Base-by-base conservation (phyloP, 148 eudicot species). In the Persicaria maculosa region DNA sequence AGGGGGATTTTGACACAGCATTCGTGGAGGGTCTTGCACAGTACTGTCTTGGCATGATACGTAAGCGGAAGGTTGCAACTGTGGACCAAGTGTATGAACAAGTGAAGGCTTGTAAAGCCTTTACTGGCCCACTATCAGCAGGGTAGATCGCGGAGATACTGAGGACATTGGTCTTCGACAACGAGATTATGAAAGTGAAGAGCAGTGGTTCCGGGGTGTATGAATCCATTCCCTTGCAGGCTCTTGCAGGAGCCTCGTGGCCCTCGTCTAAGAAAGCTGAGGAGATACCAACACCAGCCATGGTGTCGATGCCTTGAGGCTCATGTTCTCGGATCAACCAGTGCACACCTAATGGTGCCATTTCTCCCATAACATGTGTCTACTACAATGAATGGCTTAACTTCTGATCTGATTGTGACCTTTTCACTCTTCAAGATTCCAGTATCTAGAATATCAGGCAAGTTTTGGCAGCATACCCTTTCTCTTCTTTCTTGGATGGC, bases 261-360 rank as follows among this genome's bases (percentile, higher is more conserved):
- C 7, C n/a, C n/a, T n/a, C 40, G 40, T 31, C 40, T 31, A 31
- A 31, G 40, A 31, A 31, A 31, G 40, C 40, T 31, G 40, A 31
- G 40, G 40, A 31, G 40, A 31, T 3, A 3, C 40, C 40, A 31
- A 54, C 43, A 6, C 85, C 92, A 10, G 84, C 85, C 44, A 84
- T 91, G 82, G 85, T 87, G 74, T 78, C 89, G 7, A 82, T 91
- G 40, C 98, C 97, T 0, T 93, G 98, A 73, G 93, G 97, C 9
- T 83, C 76, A 61, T 93, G 98, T 76, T 86, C 91, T 8, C 81
- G 88, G 59, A 88, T 91, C 22, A 83, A 71, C 57, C 69, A 78
- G 72, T 93, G 98, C 74, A 78, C 86, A 8, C 91, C 94, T 54
- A 91, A 85, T 84, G 95, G 98, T 22, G 71, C 82, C 19, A 86